These are phyloP conservation scores for Trichoderma polysporum DNA, from an alignment of 2,329 filamentous ascomycete species.

Conservation along the genomic window DNA sequence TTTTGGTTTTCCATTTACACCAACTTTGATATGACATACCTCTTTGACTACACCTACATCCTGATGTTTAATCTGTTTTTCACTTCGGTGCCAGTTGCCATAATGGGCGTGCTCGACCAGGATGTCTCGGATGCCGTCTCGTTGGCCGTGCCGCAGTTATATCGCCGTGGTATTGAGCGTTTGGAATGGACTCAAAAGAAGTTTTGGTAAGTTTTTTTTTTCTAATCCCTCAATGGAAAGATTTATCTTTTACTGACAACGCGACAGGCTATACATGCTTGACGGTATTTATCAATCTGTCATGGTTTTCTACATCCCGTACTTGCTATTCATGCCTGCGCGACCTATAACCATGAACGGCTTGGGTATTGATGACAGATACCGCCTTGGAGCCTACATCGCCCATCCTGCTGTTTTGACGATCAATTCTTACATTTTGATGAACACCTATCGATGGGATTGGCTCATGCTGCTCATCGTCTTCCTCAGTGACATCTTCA, in stretches of 20 bases:
- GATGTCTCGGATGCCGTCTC: constrained; percentile 95
- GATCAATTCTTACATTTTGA: constrained; percentile 90
- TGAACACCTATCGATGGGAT: constrained; percentile 98
- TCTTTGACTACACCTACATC: constrained; percentile 98
- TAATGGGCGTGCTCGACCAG: constrained; percentile 96
- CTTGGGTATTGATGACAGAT: constrained; percentile 72
- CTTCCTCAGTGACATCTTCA: constrained; percentile 75
- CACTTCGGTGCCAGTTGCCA: constrained; percentile 88
- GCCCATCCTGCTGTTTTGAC: constrained; percentile 80
- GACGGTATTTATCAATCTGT: constrained; percentile 95
- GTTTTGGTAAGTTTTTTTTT: constrained; percentile 73
- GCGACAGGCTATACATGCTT: constrained; percentile 80
- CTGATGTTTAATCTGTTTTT: constrained; percentile 95
- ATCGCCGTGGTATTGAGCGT: constrained; percentile 91
- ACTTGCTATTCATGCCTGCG: constrained; percentile 70
- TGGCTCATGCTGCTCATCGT: constrained; percentile 90
- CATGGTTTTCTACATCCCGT: constrained; percentile 90
- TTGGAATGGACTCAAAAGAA: constrained; percentile 95
- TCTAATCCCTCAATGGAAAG: background rate
- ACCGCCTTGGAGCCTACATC: constrained; percentile 83
- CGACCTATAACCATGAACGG: constrained; percentile 72
- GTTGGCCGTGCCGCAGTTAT: constrained; percentile 89
- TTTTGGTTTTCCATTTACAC: constrained; percentile 98
- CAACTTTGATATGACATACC: constrained; percentile 93
- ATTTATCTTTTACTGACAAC: constrained; percentile 24